These are phyloP conservation scores for Boechera divaricarpa DNA, from an alignment of 345 rosid genomes.

Conservation along the genomic window DNA sequence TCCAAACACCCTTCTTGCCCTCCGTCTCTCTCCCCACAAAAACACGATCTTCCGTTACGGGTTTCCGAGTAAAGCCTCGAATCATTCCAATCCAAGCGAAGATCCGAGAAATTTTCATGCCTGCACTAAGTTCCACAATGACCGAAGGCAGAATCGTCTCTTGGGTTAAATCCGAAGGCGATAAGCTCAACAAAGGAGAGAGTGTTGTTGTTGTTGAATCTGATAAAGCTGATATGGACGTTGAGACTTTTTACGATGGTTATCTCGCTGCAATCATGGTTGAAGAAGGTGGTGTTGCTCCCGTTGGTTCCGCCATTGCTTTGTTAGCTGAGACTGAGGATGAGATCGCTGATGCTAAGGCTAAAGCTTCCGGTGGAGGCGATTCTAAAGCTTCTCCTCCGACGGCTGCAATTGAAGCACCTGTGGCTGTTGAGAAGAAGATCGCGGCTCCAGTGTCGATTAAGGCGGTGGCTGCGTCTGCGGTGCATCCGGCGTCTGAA, in stretches of 20 bases:
- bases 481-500: constrained; percentile 80
- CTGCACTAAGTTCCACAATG: constrained; percentile 98
- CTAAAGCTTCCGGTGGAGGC: constrained; percentile 52
- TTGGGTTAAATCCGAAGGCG: constrained; percentile 93
- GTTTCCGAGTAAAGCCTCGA: constrained; percentile 30
- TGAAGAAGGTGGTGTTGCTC: constrained; percentile 90
- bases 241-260: constrained; percentile 94
- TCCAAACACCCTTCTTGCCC: constrained; percentile 65
- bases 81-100: constrained; percentile 56
- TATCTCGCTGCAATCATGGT: constrained; percentile 91
- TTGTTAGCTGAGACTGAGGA: constrained; percentile 79
- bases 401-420: not conserved
- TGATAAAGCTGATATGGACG: constrained; percentile 99
- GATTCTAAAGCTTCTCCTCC: constrained; percentile 18
- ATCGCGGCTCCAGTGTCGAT: constrained; percentile 6
- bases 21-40: constrained; percentile 44
- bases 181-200: constrained; percentile 85
- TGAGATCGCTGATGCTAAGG: constrained; percentile 75
- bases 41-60: constrained; percentile 36
- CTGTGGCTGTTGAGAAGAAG: constrained; percentile 31
- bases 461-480: constrained; percentile 44
- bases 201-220: constrained; percentile 97
- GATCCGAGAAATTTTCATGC: constrained; percentile 99
- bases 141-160: constrained; percentile 96
- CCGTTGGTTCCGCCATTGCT: constrained; percentile 95